Percentiles rank a stretch among this genome's conserved stretches.
Evolutionary conservation across 805 yeast species (phyloP).

Genomic region (Wickerhamiella azyma): DNA sequence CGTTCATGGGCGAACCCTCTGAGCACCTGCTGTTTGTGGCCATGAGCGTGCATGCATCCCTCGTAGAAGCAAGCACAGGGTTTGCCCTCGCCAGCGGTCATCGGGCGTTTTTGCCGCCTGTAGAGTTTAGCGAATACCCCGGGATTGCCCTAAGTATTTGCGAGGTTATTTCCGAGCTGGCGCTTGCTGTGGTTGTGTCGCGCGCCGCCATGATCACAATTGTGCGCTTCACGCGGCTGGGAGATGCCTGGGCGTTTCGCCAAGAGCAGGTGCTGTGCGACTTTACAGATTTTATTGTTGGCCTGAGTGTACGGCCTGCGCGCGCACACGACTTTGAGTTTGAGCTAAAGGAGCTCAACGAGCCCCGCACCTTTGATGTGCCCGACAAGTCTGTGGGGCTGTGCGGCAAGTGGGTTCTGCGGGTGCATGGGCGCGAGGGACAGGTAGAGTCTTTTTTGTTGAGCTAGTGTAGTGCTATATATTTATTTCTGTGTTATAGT

Average conservation of each 20-base stretch:
- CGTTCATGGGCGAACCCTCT: not conserved
- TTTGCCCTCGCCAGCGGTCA: not conserved
- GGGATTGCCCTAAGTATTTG: not conserved
- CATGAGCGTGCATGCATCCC: not conserved
- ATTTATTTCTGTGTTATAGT: not conserved
- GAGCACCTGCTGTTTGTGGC: not conserved
- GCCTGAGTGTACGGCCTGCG: conserved; percentile 2
- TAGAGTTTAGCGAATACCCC: not conserved
- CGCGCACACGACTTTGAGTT: conserved; percentile 4
- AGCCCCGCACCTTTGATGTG: not conserved
- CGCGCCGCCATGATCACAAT: conserved; percentile 1
- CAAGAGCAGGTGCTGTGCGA: conserved; percentile 7
- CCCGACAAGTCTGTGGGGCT: conserved; percentile 2
- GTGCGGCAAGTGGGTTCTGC: not conserved
- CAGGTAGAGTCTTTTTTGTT: conserved; percentile 1
- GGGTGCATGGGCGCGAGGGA: not conserved
- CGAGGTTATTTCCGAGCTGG: conserved; percentile 2
- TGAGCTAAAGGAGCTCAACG: conserved; percentile 1
- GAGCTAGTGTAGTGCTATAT: no score
- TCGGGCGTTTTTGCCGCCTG: conserved; percentile 1
- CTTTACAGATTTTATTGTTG: conserved; percentile 3
- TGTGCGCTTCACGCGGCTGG: conserved; percentile 3
- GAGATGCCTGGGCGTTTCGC: not conserved
- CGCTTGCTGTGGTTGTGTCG: conserved; percentile 1
- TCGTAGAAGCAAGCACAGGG: not conserved